Evolutionary conservation across 805 yeast species (phyloP).

Genomic region (Saccharomycopsis babjevae): DNA sequence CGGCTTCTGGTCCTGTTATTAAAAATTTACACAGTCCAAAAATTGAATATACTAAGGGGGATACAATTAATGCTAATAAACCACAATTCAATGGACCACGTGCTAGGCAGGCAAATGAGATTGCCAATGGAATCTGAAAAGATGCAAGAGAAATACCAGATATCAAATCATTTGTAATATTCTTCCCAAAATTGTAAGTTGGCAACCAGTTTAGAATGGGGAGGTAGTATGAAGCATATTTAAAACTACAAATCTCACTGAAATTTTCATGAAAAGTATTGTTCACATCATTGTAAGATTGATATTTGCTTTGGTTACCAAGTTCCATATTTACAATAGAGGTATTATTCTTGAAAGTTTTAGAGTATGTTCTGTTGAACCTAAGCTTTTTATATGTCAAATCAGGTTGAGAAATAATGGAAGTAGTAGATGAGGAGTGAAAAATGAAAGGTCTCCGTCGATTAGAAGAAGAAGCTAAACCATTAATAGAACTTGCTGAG

Average conservation of each 20-base stretch:
- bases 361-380: background rate
- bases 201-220: constrained; percentile 63
- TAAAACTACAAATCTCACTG: background rate
- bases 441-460: constrained; percentile 8
- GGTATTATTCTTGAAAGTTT: background rate
- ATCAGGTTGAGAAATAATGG: constrained; percentile 3
- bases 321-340: background rate
- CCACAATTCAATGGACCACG: constrained; percentile 76
- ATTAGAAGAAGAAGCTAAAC: background rate
- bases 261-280: background rate
- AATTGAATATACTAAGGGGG: constrained; percentile 65
- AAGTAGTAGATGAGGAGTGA: constrained; percentile 14
- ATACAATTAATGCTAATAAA: constrained; percentile 60
- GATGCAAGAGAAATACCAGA: constrained; percentile 87
- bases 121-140: constrained; percentile 79
- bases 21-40: constrained; percentile 80
- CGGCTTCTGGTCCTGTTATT: constrained; percentile 89
- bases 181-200: constrained; percentile 29
- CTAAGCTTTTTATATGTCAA: background rate
- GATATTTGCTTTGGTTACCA: background rate
- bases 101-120: constrained; percentile 50
- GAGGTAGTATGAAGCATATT: constrained; percentile 40
- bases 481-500: background rate
- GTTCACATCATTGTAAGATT: background rate
- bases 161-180: constrained; percentile 49